Percentiles rank a stretch among this genome's conserved stretches.
These are phyloP conservation scores for Phytophthora sp. DNA, from an alignment of 352 stramenopile species.

Conservation along the genomic window DNA sequence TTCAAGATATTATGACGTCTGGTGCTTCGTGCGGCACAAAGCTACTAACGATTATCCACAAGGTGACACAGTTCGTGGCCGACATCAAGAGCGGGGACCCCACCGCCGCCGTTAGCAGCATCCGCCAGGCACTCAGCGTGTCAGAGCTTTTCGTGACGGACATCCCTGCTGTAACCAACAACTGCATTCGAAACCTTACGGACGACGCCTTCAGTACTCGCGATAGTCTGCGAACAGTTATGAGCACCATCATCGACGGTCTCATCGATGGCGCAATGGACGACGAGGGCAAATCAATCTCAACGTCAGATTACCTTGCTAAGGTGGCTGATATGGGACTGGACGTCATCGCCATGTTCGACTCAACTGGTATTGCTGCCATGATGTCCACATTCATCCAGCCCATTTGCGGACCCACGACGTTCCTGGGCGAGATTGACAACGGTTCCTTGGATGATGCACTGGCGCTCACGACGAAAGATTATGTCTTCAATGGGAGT, in stretches of 20 bases:
- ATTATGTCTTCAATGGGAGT: slow-evolving; percentile 45
- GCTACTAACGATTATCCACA: slow-evolving; percentile 47
- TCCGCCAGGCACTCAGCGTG: slow-evolving; percentile 44
- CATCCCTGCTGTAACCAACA: slow-evolving; percentile 50
- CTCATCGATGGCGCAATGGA: slow-evolving; percentile 45
- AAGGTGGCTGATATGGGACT: slow-evolving; percentile 52
- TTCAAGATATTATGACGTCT: slow-evolving; percentile 39
- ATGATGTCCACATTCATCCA: slow-evolving; percentile 60
- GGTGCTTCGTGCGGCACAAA: slow-evolving; percentile 46
- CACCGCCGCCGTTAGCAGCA: slow-evolving; percentile 34
- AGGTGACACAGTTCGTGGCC: slow-evolving; percentile 44
- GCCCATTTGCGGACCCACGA: slow-evolving; percentile 56
- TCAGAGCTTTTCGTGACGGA: slow-evolving; percentile 55
- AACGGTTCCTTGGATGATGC: slow-evolving; percentile 43
- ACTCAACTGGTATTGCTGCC: slow-evolving; percentile 51
- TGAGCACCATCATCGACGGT: slow-evolving; percentile 53
- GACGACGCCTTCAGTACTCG: slow-evolving; percentile 43
- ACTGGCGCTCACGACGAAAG: slow-evolving; percentile 45
- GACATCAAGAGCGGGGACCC: slow-evolving; percentile 38
- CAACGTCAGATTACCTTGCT: slow-evolving; percentile 46
- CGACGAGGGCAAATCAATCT: slow-evolving; percentile 39
- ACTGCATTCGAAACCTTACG: slow-evolving; percentile 41
- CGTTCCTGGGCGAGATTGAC: slow-evolving; percentile 57
- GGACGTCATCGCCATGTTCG: slow-evolving; percentile 57
- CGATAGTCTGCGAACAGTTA: slow-evolving; percentile 50